phyloP scores from a whole-genome alignment of 371 early-diverging fungal genomes.

The Actinomortierella wolfii region DNA sequence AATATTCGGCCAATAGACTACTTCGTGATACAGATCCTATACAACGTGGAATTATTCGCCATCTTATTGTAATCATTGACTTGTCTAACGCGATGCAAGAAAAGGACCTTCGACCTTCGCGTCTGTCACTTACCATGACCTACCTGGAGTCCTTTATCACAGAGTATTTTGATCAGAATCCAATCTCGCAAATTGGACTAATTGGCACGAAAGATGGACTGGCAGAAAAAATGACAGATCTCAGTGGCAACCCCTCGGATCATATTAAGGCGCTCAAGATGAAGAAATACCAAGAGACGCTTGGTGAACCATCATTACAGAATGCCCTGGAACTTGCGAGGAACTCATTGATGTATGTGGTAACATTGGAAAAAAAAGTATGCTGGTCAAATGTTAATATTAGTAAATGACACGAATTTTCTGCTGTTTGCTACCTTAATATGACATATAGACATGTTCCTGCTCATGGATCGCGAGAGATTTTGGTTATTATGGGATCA shows the following conservation, averaged over 20 bases:
- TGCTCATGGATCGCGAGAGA: slow-evolving; percentile 89
- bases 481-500: slow-evolving; percentile 83
- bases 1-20: slow-evolving; percentile 48
- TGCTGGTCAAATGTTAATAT: slow-evolving; percentile 2
- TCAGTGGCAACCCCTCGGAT: slow-evolving; percentile 78
- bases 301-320: slow-evolving; percentile 92
- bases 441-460: slow-evolving; percentile 75
- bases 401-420: slow-evolving; percentile 1
- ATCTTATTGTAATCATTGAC: slow-evolving; percentile 84
- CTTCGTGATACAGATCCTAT: slow-evolving; percentile 79
- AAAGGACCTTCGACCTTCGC: slow-evolving; percentile 81
- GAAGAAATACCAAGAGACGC: slow-evolving; percentile 71
- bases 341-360: slow-evolving; percentile 55
- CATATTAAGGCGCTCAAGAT: slow-evolving; percentile 71
- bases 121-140: slow-evolving; percentile 73
- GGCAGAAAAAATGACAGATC: slow-evolving; percentile 85
- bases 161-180: slow-evolving; percentile 96
- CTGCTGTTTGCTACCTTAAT: background rate
- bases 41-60: slow-evolving; percentile 93
- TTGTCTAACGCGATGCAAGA: slow-evolving; percentile 85
- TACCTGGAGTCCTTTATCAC: slow-evolving; percentile 75
- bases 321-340: slow-evolving; percentile 89
- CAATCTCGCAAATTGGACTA: slow-evolving; percentile 89
- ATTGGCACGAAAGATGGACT: slow-evolving; percentile 88
- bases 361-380: background rate